Conservation (phyloP, 257 asterid species). For the Rauvolfia tetraphylla region DNA sequence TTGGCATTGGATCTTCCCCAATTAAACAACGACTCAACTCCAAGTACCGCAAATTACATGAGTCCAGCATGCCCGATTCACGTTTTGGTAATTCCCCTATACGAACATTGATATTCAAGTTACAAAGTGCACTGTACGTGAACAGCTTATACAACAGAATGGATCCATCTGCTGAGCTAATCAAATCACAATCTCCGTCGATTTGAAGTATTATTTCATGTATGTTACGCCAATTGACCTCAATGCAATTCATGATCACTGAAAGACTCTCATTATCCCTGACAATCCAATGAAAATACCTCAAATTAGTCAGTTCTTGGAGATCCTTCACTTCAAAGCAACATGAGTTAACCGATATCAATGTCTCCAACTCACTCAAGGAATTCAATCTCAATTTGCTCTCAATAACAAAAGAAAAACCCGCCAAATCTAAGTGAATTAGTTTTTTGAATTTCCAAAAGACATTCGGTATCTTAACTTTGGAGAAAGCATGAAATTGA, state of each 20-base stretch:
- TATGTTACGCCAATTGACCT: not conserved
- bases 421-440: too few species aligned
- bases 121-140: not conserved
- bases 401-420: too few species aligned
- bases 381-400: not conserved
- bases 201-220: not conserved
- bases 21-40: too few species aligned
- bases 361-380: not conserved
- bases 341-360: not conserved
- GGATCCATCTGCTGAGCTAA: too few species aligned
- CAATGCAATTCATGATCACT: too few species aligned
- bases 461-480: too few species aligned
- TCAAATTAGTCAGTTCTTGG: not conserved
- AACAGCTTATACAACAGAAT: not conserved
- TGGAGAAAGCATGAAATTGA: not conserved
- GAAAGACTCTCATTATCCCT: not conserved
- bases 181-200: not conserved
- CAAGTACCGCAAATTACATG: too few species aligned
- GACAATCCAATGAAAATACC: not conserved
- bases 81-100: too few species aligned
- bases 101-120: too few species aligned
- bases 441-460: not conserved
- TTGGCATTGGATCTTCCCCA: not conserved
- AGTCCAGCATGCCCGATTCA: too few species aligned
- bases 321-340: too few species aligned